Conservation (phyloP, 2,329 filamentous ascomycete species). For the Triangularia verruculosa region DNA sequence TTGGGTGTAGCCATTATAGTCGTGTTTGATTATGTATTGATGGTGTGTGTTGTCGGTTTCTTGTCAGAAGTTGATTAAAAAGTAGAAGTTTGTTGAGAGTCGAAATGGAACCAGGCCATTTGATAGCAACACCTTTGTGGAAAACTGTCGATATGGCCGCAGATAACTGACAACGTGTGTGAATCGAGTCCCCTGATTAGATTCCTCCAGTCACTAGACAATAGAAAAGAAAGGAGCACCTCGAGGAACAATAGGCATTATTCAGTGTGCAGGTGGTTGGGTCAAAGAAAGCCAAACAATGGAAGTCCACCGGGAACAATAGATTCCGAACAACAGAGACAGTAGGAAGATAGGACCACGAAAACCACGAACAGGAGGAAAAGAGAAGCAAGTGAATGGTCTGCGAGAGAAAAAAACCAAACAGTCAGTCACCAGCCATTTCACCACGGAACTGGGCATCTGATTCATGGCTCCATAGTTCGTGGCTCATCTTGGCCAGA, state of each 20-base stretch:
- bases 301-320: not conserved
- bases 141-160: not conserved
- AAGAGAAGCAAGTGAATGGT: slow-evolving; percentile 11
- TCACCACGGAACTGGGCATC: not conserved
- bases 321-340: slow-evolving; percentile 10
- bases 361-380: not conserved
- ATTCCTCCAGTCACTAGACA: slow-evolving; percentile 7
- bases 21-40: slow-evolving; percentile 3
- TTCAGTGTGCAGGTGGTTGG: not conserved
- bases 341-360: not conserved
- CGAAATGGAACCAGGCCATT: not conserved
- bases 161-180: not conserved
- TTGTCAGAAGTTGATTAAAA: not conserved
- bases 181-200: slow-evolving; percentile 1
- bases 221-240: slow-evolving; percentile 8
- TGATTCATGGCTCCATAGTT: not conserved
- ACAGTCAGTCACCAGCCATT: slow-evolving; percentile 4
- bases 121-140: not conserved
- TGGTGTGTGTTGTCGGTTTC: not conserved
- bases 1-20: slow-evolving; percentile 8
- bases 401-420: slow-evolving; percentile 6
- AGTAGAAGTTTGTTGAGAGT: not conserved
- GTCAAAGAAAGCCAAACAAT: slow-evolving; percentile 16
- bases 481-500: not conserved
- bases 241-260: slow-evolving; percentile 13